Percentiles rank a stretch among this genome's conserved stretches.
Evolutionary conservation across 257 asterid species (phyloP).

Genomic region (Thymus mandschuricus): DNA sequence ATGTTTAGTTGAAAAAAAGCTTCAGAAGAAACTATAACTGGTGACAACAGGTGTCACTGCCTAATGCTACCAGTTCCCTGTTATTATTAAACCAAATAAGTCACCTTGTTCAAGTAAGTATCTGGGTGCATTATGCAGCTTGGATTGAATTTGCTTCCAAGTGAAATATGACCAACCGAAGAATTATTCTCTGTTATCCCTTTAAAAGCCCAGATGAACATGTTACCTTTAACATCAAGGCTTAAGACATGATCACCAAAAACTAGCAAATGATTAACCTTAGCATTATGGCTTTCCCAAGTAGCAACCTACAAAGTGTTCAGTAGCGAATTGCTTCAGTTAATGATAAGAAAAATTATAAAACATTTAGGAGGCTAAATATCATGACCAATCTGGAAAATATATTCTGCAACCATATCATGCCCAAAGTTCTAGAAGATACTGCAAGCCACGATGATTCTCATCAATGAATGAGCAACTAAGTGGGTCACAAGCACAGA

Average conservation of each 20-base stretch:
- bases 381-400: conserved; percentile 3
- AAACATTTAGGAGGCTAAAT: conserved; percentile 4
- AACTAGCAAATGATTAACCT: conserved; percentile 69
- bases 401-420: background rate
- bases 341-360: conserved; percentile 7
- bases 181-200: conserved; percentile 52
- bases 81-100: background rate
- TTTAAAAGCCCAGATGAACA: conserved; percentile 90
- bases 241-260: conserved; percentile 82
- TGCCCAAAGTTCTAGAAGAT: background rate
- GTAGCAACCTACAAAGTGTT: conserved; percentile 72
- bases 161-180: conserved; percentile 71
- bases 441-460: conserved; percentile 3
- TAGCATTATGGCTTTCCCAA: conserved; percentile 80
- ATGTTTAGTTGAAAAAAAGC: conserved; percentile 33
- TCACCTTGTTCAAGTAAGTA: conserved; percentile 92
- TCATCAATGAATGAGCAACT: conserved; percentile 20
- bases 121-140: conserved; percentile 98
- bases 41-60: conserved; percentile 18
- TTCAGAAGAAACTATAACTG: conserved; percentile 10
- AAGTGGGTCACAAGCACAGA: background rate
- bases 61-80: background rate
- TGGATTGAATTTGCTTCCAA: conserved; percentile 68
- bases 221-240: conserved; percentile 70
- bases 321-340: conserved; percentile 24